Evolutionary conservation across 345 rosid species (phyloP).

Genomic region (Populus simonii): DNA sequence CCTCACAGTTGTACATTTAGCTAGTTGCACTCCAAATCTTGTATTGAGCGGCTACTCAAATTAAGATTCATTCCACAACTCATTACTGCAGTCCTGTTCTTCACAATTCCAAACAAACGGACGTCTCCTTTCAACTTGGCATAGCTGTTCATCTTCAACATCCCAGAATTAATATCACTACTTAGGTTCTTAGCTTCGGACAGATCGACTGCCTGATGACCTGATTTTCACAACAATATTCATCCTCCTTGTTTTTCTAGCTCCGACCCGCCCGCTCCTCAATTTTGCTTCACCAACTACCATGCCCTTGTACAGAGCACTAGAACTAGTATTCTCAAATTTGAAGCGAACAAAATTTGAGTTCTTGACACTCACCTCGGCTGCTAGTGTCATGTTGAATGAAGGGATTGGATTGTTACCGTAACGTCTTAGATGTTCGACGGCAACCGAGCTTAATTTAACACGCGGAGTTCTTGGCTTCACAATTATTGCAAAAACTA

Average conservation of each 20-base stretch:
- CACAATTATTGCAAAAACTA: slow-evolving; percentile 32
- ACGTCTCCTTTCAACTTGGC: slow-evolving; percentile 46
- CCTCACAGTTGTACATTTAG: neutral
- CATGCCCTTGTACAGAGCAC: slow-evolving; percentile 26
- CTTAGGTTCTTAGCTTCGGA: slow-evolving; percentile 19
- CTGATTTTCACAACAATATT: slow-evolving; percentile 33
- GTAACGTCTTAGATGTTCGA: slow-evolving; percentile 19
- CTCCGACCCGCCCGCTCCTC: slow-evolving; percentile 27
- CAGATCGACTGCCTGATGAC: slow-evolving; percentile 38
- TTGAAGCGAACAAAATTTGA: slow-evolving; percentile 46
- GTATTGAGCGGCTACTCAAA: slow-evolving; percentile 15
- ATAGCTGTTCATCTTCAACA: slow-evolving; percentile 35
- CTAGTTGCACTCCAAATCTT: slow-evolving; percentile 28
- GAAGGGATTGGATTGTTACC: slow-evolving; percentile 26
- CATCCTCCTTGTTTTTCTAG: slow-evolving; percentile 34
- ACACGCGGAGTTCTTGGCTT: slow-evolving; percentile 37
- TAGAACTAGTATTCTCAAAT: slow-evolving; percentile 23
- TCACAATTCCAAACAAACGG: slow-evolving; percentile 21
- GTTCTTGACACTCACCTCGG: slow-evolving; percentile 40
- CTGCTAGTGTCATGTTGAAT: slow-evolving; percentile 37
- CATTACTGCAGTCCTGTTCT: slow-evolving; percentile 34
- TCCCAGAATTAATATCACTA: slow-evolving; percentile 37
- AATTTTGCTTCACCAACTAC: slow-evolving; percentile 38
- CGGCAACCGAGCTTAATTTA: slow-evolving; percentile 14
- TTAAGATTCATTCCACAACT: slow-evolving; percentile 39